A percentile compares a stretch with the other conserved stretches of the same genome.
Conservation (phyloP, 2,329 filamentous ascomycete genomes). For the Cladosporium austrohemisphaericum region DNA sequence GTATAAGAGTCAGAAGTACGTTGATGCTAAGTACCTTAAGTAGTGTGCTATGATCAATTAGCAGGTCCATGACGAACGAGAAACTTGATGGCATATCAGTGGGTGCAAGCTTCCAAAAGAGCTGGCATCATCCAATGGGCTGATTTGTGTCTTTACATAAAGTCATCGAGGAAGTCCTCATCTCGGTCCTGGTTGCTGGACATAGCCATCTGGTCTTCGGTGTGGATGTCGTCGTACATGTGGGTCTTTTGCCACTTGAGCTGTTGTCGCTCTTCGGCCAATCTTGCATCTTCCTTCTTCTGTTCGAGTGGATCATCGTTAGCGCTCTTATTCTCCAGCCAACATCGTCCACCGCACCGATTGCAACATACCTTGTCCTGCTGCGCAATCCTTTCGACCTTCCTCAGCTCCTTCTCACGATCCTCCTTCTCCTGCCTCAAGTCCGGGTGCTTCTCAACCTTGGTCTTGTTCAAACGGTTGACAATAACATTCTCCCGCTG, state of each 20-base stretch:
- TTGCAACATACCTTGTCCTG: conserved; percentile 56
- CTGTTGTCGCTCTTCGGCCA: conserved; percentile 77
- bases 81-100: neutral
- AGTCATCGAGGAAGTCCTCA: conserved; percentile 80
- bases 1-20: conserved; percentile 38
- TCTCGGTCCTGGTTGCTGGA: conserved; percentile 83
- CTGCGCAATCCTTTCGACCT: conserved; percentile 62
- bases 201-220: conserved; percentile 71
- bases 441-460: conserved; percentile 81
- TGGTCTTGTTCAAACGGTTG: conserved; percentile 98
- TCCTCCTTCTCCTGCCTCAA: conserved; percentile 78
- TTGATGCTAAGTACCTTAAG: conserved; percentile 40
- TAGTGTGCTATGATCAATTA: too few species aligned
- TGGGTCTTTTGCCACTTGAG: conserved; percentile 96
- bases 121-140: too few species aligned
- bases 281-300: conserved; percentile 71
- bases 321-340: too few species aligned
- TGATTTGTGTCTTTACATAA: conserved; percentile 56
- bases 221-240: conserved; percentile 89
- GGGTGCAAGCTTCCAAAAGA: neutral
- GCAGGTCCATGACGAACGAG: neutral
- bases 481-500: conserved; percentile 84
- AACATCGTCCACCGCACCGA: too few species aligned
- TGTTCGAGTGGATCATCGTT: conserved; percentile 15
- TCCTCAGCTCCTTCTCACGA: conserved; percentile 65